Evolutionary conservation across 352 stramenopile species (phyloP).

Genomic region (Peronospora tabacina): DNA sequence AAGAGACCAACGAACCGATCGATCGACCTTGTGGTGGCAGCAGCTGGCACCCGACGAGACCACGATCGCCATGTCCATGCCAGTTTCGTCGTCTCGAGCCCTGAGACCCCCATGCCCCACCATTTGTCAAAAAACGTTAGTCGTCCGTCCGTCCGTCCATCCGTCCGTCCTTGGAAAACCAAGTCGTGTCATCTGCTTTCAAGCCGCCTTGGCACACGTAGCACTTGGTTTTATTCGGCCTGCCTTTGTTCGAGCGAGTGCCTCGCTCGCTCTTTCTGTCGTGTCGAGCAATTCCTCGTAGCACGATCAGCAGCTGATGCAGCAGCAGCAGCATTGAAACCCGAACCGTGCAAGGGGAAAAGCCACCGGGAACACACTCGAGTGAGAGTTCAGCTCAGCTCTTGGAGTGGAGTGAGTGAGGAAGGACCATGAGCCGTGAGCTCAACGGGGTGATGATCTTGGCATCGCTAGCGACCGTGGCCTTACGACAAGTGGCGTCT

Average conservation of each 20-base stretch:
- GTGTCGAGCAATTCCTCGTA: slow-evolving; percentile 22
- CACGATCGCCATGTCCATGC: too few relatives aligned
- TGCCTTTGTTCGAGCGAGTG: too few relatives aligned
- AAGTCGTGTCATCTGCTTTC: too few relatives aligned
- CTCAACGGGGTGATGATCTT: neutral
- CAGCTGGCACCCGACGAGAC: too few relatives aligned
- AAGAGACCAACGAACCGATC: too few relatives aligned
- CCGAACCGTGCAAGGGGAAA: slow-evolving; percentile 20
- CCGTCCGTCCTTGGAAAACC: too few relatives aligned
- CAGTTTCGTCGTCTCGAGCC: too few relatives aligned
- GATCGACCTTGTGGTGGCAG: too few relatives aligned
- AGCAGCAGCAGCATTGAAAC: slow-evolving; percentile 21
- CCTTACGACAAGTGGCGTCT: slow-evolving; percentile 18
- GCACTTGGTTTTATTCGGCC: too few relatives aligned
- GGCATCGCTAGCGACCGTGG: neutral
- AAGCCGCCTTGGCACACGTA: neutral
- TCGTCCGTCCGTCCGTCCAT: too few relatives aligned
- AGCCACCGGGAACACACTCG: slow-evolving; percentile 11
- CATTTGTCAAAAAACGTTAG: too few relatives aligned
- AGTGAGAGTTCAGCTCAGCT: slow-evolving; percentile 32
- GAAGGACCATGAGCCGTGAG: slow-evolving; percentile 17
- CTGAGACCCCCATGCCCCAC: too few relatives aligned
- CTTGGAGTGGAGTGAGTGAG: slow-evolving; percentile 24
- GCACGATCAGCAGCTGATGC: slow-evolving; percentile 20
- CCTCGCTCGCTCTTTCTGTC: neutral